A percentile compares a stretch with the other conserved stretches of the same genome.
These are phyloP conservation scores for Penicillium hesseltinei DNA, from an alignment of 2,329 filamentous ascomycete species.

Conservation along the genomic window DNA sequence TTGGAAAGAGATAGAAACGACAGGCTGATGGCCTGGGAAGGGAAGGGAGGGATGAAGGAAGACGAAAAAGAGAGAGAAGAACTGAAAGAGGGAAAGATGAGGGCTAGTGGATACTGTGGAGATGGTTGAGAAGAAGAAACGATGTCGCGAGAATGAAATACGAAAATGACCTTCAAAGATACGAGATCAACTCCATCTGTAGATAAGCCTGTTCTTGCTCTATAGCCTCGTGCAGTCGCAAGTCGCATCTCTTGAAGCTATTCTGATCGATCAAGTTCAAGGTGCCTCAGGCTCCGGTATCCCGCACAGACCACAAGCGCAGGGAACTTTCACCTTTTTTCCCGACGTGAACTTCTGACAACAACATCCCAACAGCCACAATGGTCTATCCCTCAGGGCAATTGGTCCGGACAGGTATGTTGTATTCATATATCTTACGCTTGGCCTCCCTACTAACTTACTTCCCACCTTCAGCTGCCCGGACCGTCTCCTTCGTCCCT, in stretches of 20 bases:
- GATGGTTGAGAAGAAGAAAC: conserved; percentile 23
- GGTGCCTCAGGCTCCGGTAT: conserved; percentile 20
- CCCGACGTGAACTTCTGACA: conserved; percentile 19
- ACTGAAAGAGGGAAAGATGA: conserved; percentile 30
- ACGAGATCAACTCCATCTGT: not conserved
- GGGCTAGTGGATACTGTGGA: conserved; percentile 32
- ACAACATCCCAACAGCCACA: conserved; percentile 36
- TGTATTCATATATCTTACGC: not conserved
- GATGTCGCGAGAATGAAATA: not conserved
- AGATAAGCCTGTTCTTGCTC: not conserved
- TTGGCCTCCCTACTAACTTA: conserved; percentile 6
- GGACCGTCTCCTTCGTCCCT: conserved; percentile 35
- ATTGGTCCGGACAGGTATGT: conserved; percentile 39
- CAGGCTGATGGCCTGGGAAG: conserved; percentile 19
- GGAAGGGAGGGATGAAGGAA: conserved; percentile 16
- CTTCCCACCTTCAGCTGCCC: conserved; percentile 23
- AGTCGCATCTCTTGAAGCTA: conserved; percentile 9
- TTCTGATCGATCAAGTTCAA: conserved; percentile 22
- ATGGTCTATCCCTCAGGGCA: conserved; percentile 40
- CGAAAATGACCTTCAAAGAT: not conserved
- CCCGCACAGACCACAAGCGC: conserved; percentile 21
- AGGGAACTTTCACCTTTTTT: conserved; percentile 34
- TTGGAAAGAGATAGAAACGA: conserved; percentile 10
- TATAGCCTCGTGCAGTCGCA: not conserved
- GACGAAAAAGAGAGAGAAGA: conserved; percentile 21